Evolutionary conservation across 768 basidiomycete genomes (phyloP), one percentile per base, ranked within the genome.

Genomic region (Daedalea quercina): DNA sequence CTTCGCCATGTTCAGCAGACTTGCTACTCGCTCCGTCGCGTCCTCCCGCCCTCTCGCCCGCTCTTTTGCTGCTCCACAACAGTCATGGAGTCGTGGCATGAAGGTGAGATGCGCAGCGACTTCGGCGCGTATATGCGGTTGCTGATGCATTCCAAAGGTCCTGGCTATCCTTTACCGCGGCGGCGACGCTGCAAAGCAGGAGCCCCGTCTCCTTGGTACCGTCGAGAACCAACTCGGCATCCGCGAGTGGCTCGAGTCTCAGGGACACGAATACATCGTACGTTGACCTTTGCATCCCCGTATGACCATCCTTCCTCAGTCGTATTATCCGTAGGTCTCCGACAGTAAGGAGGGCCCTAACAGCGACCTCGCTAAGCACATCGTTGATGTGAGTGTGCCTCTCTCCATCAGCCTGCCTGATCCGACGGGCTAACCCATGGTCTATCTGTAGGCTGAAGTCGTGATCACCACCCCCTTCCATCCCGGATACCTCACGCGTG

Each of bases 391-490:
- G 65, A 49, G 85, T 71, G 9, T 26, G 9, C n/a, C 20, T 15
- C 19, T 35, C 9, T 9, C 4, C 37, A 40, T 40, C 37, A 19
- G 8, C 13, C 37, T 40, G 37, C 37, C 37, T 40, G 37, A 40
- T 40, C 37, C 37, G 37, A 19, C 19, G 7, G 4, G 37, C 15
- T 40, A 15, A 40, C 15, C 19, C 6, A 15, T 15, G 17, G 15
- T 40, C 19, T 19, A 15, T 40, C 31, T 44, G 24, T 26, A 88
- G 85, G 84, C 85, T 43, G 88, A 90, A 65, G 78, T 90, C 53
- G 67, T 89, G 63, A 90, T 89, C 65, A 88, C 88, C 1, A 90
- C 88, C 4, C 87, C 88, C 3, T 90, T 91, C 82, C 88, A 91
- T 67, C 88, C 88, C 52, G 88, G 84, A 57, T 91, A 90, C 67